A percentile compares a stretch with the other conserved stretches of the same genome.
phyloP scores from a whole-genome alignment of 768 basidiomycete species.

The Xerocomellus intermedius region DNA sequence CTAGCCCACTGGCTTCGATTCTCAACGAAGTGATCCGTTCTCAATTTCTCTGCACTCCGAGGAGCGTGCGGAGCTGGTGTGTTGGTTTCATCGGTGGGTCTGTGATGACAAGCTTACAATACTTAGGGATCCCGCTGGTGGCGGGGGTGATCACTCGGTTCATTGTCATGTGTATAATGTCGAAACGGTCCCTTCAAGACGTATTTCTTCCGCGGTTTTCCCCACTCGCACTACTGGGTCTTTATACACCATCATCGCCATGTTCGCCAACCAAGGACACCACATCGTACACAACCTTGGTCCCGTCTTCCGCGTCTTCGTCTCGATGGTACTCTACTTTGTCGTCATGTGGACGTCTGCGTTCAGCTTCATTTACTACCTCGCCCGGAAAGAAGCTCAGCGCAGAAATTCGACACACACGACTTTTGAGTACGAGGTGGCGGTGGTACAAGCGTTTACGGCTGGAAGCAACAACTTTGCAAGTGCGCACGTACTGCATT shows the following conservation, averaged over 20 bases:
- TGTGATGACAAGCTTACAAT: conserved; percentile 38
- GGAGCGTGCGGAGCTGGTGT: too few relatives aligned
- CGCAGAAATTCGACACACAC: neutral
- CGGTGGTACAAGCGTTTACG: conserved; percentile 77
- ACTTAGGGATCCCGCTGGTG: conserved; percentile 77
- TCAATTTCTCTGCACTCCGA: too few relatives aligned
- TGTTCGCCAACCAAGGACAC: conserved; percentile 70
- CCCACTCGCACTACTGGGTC: conserved; percentile 67
- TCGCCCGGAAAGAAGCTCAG: conserved; percentile 36
- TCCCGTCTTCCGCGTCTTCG: conserved; percentile 75
- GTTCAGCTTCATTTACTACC: conserved; percentile 54
- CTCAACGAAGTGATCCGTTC: too few relatives aligned
- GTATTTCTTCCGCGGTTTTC: conserved; percentile 68
- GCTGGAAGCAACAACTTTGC: conserved; percentile 80
- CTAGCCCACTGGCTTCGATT: too few relatives aligned
- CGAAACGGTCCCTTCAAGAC: conserved; percentile 48
- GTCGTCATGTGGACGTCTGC: conserved; percentile 69
- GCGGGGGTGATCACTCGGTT: conserved; percentile 73
- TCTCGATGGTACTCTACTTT: conserved; percentile 80
- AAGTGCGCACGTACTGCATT: conserved; percentile 18
- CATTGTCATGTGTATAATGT: conserved; percentile 43
- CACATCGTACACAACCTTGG: conserved; percentile 74
- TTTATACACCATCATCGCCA: conserved; percentile 80
- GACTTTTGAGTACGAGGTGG: conserved; percentile 60
- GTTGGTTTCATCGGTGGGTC: neutral